phyloP scores from a whole-genome alignment of 1,284 basidiomycete species.

The Leccinum angustisporum region DNA sequence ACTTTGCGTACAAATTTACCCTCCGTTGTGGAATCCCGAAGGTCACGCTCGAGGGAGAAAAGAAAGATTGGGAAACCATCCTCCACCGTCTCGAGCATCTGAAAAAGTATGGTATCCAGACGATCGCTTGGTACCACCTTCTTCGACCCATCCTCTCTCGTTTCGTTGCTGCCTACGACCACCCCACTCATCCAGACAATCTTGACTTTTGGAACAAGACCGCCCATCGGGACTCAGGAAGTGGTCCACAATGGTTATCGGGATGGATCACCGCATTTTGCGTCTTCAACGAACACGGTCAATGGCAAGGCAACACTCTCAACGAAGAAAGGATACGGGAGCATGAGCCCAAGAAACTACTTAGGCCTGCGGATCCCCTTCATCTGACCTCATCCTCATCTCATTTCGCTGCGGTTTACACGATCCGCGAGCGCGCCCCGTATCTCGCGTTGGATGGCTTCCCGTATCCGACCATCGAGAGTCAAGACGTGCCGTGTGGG shows the following conservation, averaged over 20 bases:
- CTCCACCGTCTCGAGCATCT: constrained; percentile 38
- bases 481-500: constrained; percentile 35
- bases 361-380: constrained; percentile 33
- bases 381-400: constrained; percentile 27
- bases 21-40: constrained; percentile 46
- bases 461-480: constrained; percentile 37
- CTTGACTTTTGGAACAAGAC: constrained; percentile 41
- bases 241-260: constrained; percentile 31
- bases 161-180: constrained; percentile 39
- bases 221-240: constrained; percentile 26
- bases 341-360: constrained; percentile 33
- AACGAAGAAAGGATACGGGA: constrained; percentile 33
- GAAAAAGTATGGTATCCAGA: constrained; percentile 37
- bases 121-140: constrained; percentile 38
- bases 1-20: constrained; percentile 36
- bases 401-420: constrained; percentile 33
- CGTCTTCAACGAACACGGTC: constrained; percentile 34
- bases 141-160: constrained; percentile 40
- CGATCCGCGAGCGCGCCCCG: constrained; percentile 24
- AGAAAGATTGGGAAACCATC: constrained; percentile 38
- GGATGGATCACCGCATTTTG: constrained; percentile 46
- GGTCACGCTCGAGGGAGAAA: constrained; percentile 44
- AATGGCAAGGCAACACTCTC: constrained; percentile 36
- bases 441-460: constrained; percentile 37
- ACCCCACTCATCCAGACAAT: constrained; percentile 29